Evolutionary conservation across 768 basidiomycete species (phyloP), one percentile per base, ranked within the genome.

Genomic region (Agrocybe praecox): DNA sequence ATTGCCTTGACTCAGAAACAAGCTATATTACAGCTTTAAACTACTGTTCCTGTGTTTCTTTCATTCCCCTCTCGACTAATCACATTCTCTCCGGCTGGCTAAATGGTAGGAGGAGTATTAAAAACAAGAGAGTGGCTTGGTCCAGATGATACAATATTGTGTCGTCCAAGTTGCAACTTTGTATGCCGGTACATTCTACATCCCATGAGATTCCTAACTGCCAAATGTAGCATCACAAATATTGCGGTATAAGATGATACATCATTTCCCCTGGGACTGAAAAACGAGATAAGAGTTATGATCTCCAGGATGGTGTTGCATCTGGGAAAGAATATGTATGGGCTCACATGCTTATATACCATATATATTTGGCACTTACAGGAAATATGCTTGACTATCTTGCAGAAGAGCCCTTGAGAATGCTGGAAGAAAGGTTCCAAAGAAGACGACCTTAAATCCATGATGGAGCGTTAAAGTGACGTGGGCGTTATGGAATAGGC

Each of bases 331-430:
- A 1, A n/a, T 11, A 24, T 7, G 17, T n/a, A n/a, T n/a, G 9
- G 26, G 9, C 9, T 29, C 26, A 29, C 26, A 29, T 29, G 26
- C 9, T 4, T 9, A 9, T 29, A 29, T 9, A 29, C 26, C 5
- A 9, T 29, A 9, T 29, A 4, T 9, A 29, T 5, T 29, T 29
- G 4, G 9, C 9, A 67, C 72, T 40, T 49, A 74, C 74, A 71
- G 40, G 49, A 72, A 74, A 49, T 73, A 74, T 9, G 57, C 49
- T 56, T 73, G 73, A 0, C 73, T 69, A 12, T 71, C 73, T 22
- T 60, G 61, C 14, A 74, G 50, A 0, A 74, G 17, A 0, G 60
- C 49, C 40, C 61, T 65, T 0, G 69, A 68, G 19, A 73, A 67
- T 7, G 56, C 57, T 2, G 74, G 71, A 2, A 74, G 46, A 43